phyloP scores from a whole-genome alignment of 2,329 filamentous ascomycete genomes.

The Chrysoporthe deuterocubensis region DNA sequence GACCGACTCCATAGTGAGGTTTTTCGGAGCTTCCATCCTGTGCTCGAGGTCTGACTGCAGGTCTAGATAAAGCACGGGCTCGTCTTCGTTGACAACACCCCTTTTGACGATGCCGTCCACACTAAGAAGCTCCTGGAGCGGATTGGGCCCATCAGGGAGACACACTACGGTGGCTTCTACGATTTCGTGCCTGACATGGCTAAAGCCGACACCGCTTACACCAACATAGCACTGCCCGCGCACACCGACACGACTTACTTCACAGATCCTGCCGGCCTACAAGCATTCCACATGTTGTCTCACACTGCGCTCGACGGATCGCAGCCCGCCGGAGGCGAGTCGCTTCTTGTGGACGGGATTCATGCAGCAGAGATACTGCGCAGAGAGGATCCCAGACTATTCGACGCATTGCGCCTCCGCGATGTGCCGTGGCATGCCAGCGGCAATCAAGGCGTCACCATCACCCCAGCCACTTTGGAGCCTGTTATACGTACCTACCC shows the following conservation, averaged over 20 bases:
- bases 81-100: conserved; percentile 74
- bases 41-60: not conserved
- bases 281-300: conserved; percentile 90
- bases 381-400: conserved; percentile 58
- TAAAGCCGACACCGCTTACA: conserved; percentile 90
- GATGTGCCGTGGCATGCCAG: conserved; percentile 81
- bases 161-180: conserved; percentile 81
- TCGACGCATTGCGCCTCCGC: conserved; percentile 57
- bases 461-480: conserved; percentile 70
- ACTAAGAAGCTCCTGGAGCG: conserved; percentile 77
- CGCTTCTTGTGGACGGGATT: conserved; percentile 86
- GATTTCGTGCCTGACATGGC: conserved; percentile 91
- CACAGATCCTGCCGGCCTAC: conserved; percentile 85
- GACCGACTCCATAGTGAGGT: conserved; percentile 66
- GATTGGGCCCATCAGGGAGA: conserved; percentile 85
- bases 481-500: conserved; percentile 70
- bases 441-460: conserved; percentile 82
- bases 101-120: conserved; percentile 65
- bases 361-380: conserved; percentile 66
- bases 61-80: conserved; percentile 71
- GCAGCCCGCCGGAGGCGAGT: conserved; percentile 66
- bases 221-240: conserved; percentile 76
- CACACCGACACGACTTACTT: conserved; percentile 98
- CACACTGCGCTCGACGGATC: conserved; percentile 58
- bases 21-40: not conserved